Base-by-base conservation (phyloP, 1,284 basidiomycete genomes). In the Albatrellus sp. region DNA sequence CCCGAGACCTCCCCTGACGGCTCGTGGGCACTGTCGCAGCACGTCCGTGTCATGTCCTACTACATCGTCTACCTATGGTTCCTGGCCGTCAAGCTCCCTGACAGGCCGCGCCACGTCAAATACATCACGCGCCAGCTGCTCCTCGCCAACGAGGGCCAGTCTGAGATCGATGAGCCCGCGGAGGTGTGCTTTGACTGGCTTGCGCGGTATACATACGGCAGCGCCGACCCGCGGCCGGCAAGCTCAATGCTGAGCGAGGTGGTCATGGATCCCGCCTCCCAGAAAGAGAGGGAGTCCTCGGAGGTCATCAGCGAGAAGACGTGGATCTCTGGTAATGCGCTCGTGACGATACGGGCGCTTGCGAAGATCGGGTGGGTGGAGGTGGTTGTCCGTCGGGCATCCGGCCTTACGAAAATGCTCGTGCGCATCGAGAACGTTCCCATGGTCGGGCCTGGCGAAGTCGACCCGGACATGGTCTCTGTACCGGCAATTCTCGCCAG, bases 121-220 rank as follows among this genome's bases (percentile, higher is more conserved):
- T 91, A 88, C 63, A 92, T 99, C 58, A 85, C 86, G 1, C 75
- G 86, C 7, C 88, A 92, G 52, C 72, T 99, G 3, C 69, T 94
- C 11, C 72, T 93, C 37, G 92, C 91, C 10, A 93, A 94, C 61
- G 86, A 90, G 49, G 81, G 77, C 17, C 77, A 78, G 42, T 65
- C 68, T 3, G 69, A 77, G 35, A 69, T 96, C 1, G 92, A 98
- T 57, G 90, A 90, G 53, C 83, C 88, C 39, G 91, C 91, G 0
- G 90, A 98, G 60, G 93, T 98, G 17, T 96, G 91, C 60, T 94
- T 98, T 57, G 96, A 99, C 62, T 98, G 94, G 88, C 72, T 99
- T 6, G 88, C 91, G 14, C 75, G 96, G 13, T 97, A 96, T 60
- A 87, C 94, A 0, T 97, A 94, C 57, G 90, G 86, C 17, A 93